Evolutionary conservation across 73 alveolate species (phyloP), one percentile per base, ranked within the genome.

Genomic region (Symbiodinium natans): DNA sequence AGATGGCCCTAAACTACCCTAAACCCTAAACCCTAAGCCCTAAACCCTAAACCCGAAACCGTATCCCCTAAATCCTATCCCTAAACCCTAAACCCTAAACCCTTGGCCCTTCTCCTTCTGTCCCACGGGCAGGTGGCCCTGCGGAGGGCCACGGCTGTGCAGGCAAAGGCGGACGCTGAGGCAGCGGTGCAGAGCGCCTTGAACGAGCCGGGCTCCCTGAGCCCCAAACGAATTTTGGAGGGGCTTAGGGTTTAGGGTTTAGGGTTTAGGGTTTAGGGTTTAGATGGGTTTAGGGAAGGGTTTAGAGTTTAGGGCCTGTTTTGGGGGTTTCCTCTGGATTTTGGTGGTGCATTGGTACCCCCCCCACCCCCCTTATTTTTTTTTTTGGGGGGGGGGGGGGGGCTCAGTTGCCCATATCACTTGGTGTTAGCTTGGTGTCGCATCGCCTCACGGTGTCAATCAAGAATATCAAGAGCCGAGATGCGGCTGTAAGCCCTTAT

Each of bases 91-190:
- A 85, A 41, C 80, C 41, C 56, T 31, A 10, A 9, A 11, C 21
- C 10, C 42, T 39, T 5, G 42, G 19, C 4, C 39, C 42, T 17
- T 74, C 39, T 33, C 43, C 4, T 74, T 3, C 33, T 31, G 42
- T 3, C 39, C 39, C 19, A 40, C 1, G 75, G 19, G 33, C 82
- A 86, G 93, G 95, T 85, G 25, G 33, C 88, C 5, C 39, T 68
- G 41, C 97, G 97, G 21, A 38, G 52, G 46, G 97, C 97, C 11
- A 71, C 88, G 38, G 87, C 42, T 31, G 52, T 68, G 54, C 89
- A 41, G 88, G 56, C 97, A 43, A 68, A 71, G 54, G 41, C 39
- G 33, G 97, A 90, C 11, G 88, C 89, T 0, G 97, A 90, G 48
- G 80, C 75, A 29, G 75, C 77, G 38, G 97, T 90, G n/a, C 89